Conservation (phyloP, 2,329 filamentous ascomycete species). For the Tolypocladium ovalisporum region DNA sequence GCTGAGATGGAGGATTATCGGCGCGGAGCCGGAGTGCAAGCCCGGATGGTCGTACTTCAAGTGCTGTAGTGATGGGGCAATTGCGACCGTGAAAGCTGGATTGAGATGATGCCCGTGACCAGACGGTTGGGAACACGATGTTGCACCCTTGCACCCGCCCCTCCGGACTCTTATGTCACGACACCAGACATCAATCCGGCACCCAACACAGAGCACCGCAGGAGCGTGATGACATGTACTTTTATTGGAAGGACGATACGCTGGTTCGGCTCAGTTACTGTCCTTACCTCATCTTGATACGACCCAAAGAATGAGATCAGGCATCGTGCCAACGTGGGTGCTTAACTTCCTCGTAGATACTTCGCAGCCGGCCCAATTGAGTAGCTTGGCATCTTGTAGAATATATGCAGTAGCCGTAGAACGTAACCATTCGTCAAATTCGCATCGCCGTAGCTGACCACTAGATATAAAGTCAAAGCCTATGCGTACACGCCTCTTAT, state of each 20-base stretch:
- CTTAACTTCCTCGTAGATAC: background rate
- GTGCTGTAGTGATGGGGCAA: slow-evolving; percentile 4
- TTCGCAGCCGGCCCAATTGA: background rate
- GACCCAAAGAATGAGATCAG: background rate
- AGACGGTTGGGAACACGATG: background rate
- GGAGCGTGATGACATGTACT: background rate
- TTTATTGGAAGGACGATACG: background rate
- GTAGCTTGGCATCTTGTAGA: no score
- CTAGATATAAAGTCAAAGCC: no score
- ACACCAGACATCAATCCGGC: background rate
- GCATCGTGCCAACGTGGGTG: background rate
- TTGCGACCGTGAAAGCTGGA: background rate
- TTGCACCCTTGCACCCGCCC: background rate
- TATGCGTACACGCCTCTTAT: no score
- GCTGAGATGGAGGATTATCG: slow-evolving; percentile 20
- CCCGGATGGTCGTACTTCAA: slow-evolving; percentile 19
- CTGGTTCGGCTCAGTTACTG: background rate
- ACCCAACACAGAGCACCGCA: background rate
- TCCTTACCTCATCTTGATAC: background rate
- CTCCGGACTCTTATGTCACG: background rate
- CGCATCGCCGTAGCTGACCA: no score
- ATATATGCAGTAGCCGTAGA: no score
- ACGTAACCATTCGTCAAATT: no score
- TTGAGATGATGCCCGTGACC: background rate
- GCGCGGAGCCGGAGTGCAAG: slow-evolving; percentile 16